Conservation (phyloP, 1,139 yeast species). For the Pichia kudriavzevii region DNA sequence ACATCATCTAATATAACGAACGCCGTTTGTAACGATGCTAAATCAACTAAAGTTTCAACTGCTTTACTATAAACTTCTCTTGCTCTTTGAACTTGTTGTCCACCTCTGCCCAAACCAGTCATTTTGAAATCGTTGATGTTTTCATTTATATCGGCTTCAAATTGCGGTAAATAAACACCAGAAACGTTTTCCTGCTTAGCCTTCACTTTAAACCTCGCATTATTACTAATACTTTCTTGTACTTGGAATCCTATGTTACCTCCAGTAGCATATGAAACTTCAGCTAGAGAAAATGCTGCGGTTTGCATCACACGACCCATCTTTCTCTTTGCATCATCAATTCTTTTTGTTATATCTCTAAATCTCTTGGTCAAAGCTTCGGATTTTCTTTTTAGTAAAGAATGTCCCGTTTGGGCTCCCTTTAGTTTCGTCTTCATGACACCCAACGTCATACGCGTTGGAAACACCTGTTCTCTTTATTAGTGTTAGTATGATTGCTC, state of each 20-base stretch:
- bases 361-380: conserved; percentile 95
- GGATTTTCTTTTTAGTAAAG: conserved; percentile 85
- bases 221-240: conserved; percentile 79
- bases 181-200: conserved; percentile 95
- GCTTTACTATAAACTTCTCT: conserved; percentile 89
- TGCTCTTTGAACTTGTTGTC: conserved; percentile 95
- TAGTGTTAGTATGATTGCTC: neutral
- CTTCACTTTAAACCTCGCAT: conserved; percentile 79
- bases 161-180: conserved; percentile 91
- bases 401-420: conserved; percentile 97
- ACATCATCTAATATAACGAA: conserved; percentile 95
- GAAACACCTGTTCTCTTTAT: conserved; percentile 76
- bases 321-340: conserved; percentile 91
- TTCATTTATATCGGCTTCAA: conserved; percentile 77
- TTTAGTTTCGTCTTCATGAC: conserved; percentile 91
- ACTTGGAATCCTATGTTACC: conserved; percentile 86
- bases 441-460: conserved; percentile 95
- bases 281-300: conserved; percentile 95
- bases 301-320: conserved; percentile 99
- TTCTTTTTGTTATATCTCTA: conserved; percentile 88
- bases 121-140: conserved; percentile 86
- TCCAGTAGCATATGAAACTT: conserved; percentile 95
- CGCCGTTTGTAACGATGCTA: conserved; percentile 93
- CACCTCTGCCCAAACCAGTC: conserved; percentile 97
- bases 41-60: conserved; percentile 89